phyloP scores from a whole-genome alignment of 2,329 filamentous ascomycete genomes.

The Talaromyces sp. region DNA sequence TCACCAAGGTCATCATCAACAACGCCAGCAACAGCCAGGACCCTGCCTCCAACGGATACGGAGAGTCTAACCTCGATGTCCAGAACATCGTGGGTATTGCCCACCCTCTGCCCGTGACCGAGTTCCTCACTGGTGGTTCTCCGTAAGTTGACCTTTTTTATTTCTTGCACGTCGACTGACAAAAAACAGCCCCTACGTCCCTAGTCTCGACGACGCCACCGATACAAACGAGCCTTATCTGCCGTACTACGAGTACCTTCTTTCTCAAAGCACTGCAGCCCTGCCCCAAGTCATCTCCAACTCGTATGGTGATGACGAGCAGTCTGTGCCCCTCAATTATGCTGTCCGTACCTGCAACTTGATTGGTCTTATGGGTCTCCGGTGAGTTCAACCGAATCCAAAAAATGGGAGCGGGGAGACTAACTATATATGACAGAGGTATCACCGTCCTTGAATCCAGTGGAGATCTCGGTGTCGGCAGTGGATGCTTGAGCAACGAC shows the following conservation, averaged over 20 bases:
- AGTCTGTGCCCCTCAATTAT: slow-evolving; percentile 50
- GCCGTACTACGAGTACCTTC: slow-evolving; percentile 47
- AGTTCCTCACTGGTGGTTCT: slow-evolving; percentile 53
- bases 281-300: slow-evolving; percentile 55
- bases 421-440: slow-evolving; percentile 23
- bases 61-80: slow-evolving; percentile 60
- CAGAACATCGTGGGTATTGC: slow-evolving; percentile 56
- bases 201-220: slow-evolving; percentile 40
- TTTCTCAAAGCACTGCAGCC: slow-evolving; percentile 17
- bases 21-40: slow-evolving; percentile 48
- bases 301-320: slow-evolving; percentile 53
- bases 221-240: slow-evolving; percentile 64
- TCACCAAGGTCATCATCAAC: slow-evolving; percentile 54
- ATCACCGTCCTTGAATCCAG: slow-evolving; percentile 27
- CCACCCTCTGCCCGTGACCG: slow-evolving; percentile 50
- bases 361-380: slow-evolving; percentile 48
- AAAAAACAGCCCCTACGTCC: slow-evolving; percentile 53
- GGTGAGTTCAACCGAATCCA: slow-evolving; percentile 2
- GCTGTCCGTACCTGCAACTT: slow-evolving; percentile 44
- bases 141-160: slow-evolving; percentile 38
- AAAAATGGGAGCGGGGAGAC: background rate
- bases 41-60: slow-evolving; percentile 33
- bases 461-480: slow-evolving; percentile 24
- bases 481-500: slow-evolving; percentile 33
- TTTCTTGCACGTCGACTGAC: background rate